Conservation (phyloP, 2,329 filamentous ascomycete genomes). For the Calycina herbarum region DNA sequence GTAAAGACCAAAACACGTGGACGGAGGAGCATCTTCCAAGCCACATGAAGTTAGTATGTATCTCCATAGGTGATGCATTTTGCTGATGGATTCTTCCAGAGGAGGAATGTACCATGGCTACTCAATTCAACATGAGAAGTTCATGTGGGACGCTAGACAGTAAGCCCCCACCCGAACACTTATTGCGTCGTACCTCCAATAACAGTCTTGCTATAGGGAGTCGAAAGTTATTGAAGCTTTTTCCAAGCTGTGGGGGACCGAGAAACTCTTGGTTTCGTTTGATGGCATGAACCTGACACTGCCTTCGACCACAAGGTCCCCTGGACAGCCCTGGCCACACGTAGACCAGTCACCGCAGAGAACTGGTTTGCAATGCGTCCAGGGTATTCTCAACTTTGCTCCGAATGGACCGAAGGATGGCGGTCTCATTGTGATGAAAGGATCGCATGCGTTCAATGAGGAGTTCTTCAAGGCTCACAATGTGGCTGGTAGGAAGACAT, state of each 20-base stretch:
- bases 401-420: conserved; percentile 39
- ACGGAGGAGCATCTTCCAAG: conserved; percentile 39
- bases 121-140: conserved; percentile 42
- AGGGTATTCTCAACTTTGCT: conserved; percentile 46
- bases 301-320: conserved; percentile 10
- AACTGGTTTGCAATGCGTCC: conserved; percentile 46
- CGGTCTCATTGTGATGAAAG: conserved; percentile 38
- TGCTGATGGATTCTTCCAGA: conserved; percentile 19
- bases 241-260: conserved; percentile 42
- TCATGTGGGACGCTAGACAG: conserved; percentile 40
- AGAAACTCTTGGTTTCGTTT: conserved; percentile 47
- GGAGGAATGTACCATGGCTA: conserved; percentile 44
- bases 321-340: conserved; percentile 40
- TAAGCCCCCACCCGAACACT: too few species aligned
- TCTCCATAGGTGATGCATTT: too few species aligned
- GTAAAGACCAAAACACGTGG: conserved; percentile 39
- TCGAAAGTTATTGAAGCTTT: conserved; percentile 43
- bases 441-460: conserved; percentile 34
- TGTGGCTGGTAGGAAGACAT: conserved; percentile 7
- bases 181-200: too few species aligned
- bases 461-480: conserved; percentile 30
- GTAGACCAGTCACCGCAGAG: conserved; percentile 39
- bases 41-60: conserved; percentile 12
- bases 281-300: conserved; percentile 46
- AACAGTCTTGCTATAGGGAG: conserved; percentile 29